These are phyloP conservation scores for Daldinia vernicosa DNA, from an alignment of 495 filamentous ascomycete genomes.

Conservation along the genomic window DNA sequence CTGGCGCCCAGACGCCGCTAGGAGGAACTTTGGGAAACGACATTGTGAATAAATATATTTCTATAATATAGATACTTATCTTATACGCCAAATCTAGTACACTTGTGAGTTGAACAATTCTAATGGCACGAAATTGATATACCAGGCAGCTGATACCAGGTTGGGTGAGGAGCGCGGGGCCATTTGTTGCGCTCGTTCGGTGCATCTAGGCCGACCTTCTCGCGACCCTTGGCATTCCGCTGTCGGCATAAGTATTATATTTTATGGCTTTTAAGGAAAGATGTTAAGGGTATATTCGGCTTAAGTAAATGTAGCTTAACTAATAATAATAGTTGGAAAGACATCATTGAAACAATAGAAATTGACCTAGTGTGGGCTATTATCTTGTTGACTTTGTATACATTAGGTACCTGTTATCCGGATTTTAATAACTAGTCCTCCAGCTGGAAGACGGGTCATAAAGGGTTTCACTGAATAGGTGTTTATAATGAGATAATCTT, in stretches of 20 bases:
- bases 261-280: neutral
- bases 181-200: slow-evolving; percentile 26
- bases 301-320: too few relatives aligned
- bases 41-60: slow-evolving; percentile 27
- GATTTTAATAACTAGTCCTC: too few relatives aligned
- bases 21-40: slow-evolving; percentile 48
- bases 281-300: neutral
- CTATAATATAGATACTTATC: neutral
- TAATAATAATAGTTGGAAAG: too few relatives aligned
- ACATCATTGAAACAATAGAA: neutral
- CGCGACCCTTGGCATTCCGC: slow-evolving; percentile 29
- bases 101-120: neutral
- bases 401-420: too few relatives aligned
- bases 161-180: slow-evolving; percentile 24
- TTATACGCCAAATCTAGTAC: neutral
- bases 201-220: slow-evolving; percentile 30
- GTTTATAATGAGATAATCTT: neutral
- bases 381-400: too few relatives aligned
- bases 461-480: too few relatives aligned
- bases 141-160: slow-evolving; percentile 11
- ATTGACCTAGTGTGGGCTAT: too few relatives aligned
- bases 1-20: slow-evolving; percentile 56
- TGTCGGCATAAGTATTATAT: slow-evolving; percentile 27
- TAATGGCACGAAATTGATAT: slow-evolving; percentile 14
- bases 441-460: too few relatives aligned